Percentiles rank a stretch among this genome's conserved stretches.
Evolutionary conservation across 2,329 filamentous ascomycete species (phyloP).

Genomic region (Cladosporium sp.): DNA sequence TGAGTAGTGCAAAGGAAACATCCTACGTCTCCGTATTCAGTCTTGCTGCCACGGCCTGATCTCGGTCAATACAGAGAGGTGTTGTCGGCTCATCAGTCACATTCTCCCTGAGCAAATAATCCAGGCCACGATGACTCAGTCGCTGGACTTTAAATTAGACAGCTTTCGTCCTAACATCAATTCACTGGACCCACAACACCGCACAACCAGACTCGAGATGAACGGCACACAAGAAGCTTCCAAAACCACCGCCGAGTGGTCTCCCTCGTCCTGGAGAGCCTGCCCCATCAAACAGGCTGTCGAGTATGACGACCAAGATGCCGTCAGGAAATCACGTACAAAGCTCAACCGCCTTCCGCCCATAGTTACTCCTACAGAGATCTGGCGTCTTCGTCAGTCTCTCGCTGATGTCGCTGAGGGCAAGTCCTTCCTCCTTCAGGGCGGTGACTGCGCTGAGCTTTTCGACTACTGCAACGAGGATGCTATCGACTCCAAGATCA

Average conservation of each 20-base stretch:
- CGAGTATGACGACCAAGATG: slow-evolving; percentile 59
- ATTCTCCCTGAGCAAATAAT: not conserved
- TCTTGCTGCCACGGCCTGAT: not conserved
- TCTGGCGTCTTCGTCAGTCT: slow-evolving; percentile 71
- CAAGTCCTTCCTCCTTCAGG: slow-evolving; percentile 89
- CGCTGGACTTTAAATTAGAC: too few species aligned
- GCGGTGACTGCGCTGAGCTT: slow-evolving; percentile 93
- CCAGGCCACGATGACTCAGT: not conserved
- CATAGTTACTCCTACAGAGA: slow-evolving; percentile 75
- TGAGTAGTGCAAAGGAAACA: not conserved
- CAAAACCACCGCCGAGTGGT: slow-evolving; percentile 44
- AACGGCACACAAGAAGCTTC: slow-evolving; percentile 3
- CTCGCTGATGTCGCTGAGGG: slow-evolving; percentile 84
- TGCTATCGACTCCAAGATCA: slow-evolving; percentile 93
- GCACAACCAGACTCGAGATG: slow-evolving; percentile 2
- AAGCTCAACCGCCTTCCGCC: slow-evolving; percentile 70
- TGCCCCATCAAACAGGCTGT: slow-evolving; percentile 78
- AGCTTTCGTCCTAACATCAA: not conserved
- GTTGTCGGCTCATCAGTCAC: slow-evolving; percentile 1
- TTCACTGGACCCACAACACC: not conserved
- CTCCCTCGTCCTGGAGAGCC: slow-evolving; percentile 65
- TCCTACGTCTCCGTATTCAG: not conserved
- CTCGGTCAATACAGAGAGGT: not conserved
- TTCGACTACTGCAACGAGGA: slow-evolving; percentile 92
- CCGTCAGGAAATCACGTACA: slow-evolving; percentile 55